phyloP scores from a whole-genome alignment of 169 alveolate species.

The Plasmodium relictum region DNA sequence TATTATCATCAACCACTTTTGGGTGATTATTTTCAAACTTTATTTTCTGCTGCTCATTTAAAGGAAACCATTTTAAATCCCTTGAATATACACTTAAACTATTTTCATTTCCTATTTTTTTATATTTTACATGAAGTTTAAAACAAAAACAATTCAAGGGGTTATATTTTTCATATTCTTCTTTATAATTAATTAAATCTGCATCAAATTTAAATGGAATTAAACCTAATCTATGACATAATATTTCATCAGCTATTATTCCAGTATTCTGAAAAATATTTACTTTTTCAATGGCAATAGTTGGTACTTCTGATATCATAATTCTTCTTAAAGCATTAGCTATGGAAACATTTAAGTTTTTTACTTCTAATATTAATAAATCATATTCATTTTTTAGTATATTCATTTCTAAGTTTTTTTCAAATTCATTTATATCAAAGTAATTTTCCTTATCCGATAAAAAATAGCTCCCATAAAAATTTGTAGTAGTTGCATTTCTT shows the following conservation, averaged over 20 bases:
- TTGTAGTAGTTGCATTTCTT: conserved; percentile 66
- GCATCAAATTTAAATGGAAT: conserved; percentile 98
- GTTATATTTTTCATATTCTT: conserved; percentile 80
- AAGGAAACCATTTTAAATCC: conserved; percentile 94
- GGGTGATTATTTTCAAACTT: conserved; percentile 90
- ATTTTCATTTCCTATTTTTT: conserved; percentile 14
- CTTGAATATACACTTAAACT: conserved; percentile 90
- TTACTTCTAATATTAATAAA: conserved; percentile 85
- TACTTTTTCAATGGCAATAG: conserved; percentile 97
- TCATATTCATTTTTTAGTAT: conserved; percentile 79
- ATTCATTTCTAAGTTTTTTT: conserved; percentile 77
- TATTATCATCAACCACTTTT: conserved; percentile 95
- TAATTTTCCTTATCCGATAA: conserved; percentile 46
- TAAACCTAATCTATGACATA: conserved; percentile 98
- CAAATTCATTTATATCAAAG: conserved; percentile 60
- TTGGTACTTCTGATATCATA: conserved; percentile 96
- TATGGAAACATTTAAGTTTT: conserved; percentile 93
- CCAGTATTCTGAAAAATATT: conserved; percentile 89
- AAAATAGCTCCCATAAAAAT: conserved; percentile 68
- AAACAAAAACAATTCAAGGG: conserved; percentile 87
- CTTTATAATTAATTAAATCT: conserved; percentile 88
- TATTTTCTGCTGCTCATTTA: conserved; percentile 90
- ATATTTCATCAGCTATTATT: conserved; percentile 98
- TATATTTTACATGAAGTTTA: conserved; percentile 90
- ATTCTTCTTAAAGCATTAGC: conserved; percentile 97